phyloP scores from a whole-genome alignment of 2,329 filamentous ascomycete species.

The Cladosporium sp. region DNA sequence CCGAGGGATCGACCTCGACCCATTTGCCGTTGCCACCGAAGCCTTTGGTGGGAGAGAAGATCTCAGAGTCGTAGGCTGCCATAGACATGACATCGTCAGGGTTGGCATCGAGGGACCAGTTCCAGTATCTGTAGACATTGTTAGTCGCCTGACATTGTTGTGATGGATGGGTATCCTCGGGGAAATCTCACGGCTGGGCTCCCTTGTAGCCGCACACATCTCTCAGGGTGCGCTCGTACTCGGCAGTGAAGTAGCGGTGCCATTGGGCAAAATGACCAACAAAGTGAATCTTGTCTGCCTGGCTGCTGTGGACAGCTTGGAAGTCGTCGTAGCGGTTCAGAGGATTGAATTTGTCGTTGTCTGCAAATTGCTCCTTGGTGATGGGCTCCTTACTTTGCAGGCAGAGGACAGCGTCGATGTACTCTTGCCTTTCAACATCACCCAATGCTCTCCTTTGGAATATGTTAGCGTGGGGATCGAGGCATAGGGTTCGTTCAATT shows the following conservation, averaged over 20 bases:
- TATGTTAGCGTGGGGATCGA: background rate
- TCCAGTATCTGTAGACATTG: constrained; percentile 20
- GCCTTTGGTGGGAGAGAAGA: constrained; percentile 9
- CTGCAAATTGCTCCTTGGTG: constrained; percentile 9
- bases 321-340: constrained; percentile 23
- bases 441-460: constrained; percentile 18
- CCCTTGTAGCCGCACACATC: constrained; percentile 22
- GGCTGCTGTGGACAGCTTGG: constrained; percentile 19
- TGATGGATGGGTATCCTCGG: background rate
- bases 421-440: constrained; percentile 16
- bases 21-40: constrained; percentile 20
- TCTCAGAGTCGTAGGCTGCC: constrained; percentile 15
- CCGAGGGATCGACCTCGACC: background rate
- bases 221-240: constrained; percentile 21
- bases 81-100: constrained; percentile 9
- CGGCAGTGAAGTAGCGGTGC: constrained; percentile 25
- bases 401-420: constrained; percentile 24
- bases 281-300: constrained; percentile 19
- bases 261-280: constrained; percentile 22
- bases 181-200: background rate
- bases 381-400: constrained; percentile 18
- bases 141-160: constrained; percentile 3
- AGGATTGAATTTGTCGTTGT: constrained; percentile 7
- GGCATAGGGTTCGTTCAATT: background rate
- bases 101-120: constrained; percentile 23